These are phyloP conservation scores for Colletotrichum lindemuthianum DNA, from an alignment of 2,329 filamentous ascomycete genomes.

Conservation along the genomic window DNA sequence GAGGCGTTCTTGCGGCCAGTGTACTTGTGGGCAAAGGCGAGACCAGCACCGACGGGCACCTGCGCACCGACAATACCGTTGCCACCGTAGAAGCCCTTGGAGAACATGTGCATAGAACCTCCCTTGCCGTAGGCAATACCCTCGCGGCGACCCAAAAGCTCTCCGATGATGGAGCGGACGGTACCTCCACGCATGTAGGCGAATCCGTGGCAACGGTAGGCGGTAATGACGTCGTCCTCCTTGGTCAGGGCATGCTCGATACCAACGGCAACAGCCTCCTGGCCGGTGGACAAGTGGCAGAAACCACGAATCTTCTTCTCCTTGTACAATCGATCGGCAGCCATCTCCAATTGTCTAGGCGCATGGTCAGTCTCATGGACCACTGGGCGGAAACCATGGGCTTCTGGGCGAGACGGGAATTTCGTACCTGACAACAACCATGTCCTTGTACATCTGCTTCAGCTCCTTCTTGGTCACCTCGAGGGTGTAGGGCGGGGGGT, in stretches of 20 bases:
- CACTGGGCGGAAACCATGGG: neutral
- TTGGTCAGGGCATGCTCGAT: conserved; percentile 96
- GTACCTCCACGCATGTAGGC: conserved; percentile 94
- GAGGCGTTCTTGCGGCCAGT: conserved; percentile 85
- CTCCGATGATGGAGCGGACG: conserved; percentile 93
- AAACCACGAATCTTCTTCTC: conserved; percentile 99
- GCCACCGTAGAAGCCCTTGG: conserved; percentile 96
- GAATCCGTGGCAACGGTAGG: conserved; percentile 99
- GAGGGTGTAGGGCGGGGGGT: conserved; percentile 92
- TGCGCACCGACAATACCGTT: conserved; percentile 99
- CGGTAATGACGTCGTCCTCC: conserved; percentile 93
- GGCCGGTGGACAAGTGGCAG: conserved; percentile 97
- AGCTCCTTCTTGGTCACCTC: conserved; percentile 97
- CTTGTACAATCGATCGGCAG: conserved; percentile 98
- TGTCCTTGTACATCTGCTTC: conserved; percentile 99
- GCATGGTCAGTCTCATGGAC: conserved; percentile 25
- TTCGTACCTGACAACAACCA: conserved; percentile 90
- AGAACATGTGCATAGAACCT: conserved; percentile 99
- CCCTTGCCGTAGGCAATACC: conserved; percentile 99
- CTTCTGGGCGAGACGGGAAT: neutral
- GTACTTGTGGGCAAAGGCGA: conserved; percentile 98
- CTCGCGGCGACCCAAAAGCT: conserved; percentile 92
- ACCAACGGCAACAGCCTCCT: conserved; percentile 96
- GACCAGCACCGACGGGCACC: conserved; percentile 94
- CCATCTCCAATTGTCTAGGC: conserved; percentile 97